Evolutionary conservation across 2,329 filamentous ascomycete genomes (phyloP).

Genomic region (Fusarium pseudoanthophilum): DNA sequence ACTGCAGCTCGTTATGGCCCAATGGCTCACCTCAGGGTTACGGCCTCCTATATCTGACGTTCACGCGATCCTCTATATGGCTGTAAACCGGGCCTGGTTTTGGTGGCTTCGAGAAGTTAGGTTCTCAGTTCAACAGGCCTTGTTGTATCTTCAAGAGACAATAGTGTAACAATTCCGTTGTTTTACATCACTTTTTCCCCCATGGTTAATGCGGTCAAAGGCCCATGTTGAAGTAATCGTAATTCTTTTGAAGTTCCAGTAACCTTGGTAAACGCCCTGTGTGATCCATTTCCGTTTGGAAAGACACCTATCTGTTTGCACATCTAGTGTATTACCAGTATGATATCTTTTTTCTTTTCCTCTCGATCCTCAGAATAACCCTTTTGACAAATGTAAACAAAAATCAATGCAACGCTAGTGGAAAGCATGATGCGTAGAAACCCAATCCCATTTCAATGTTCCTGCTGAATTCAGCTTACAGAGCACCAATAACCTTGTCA

Average conservation of each 20-base stretch:
- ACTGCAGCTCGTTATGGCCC: not conserved
- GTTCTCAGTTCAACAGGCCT: not conserved
- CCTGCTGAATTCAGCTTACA: conserved; percentile 36
- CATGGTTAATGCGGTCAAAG: not conserved
- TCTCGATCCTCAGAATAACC: conserved; percentile 19
- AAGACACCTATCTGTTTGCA: conserved; percentile 39
- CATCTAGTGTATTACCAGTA: conserved; percentile 36
- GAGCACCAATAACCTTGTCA: conserved; percentile 45
- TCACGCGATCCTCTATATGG: not conserved
- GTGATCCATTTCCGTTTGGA: conserved; percentile 37
- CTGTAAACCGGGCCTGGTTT: not conserved
- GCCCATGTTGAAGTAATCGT: conserved; percentile 1
- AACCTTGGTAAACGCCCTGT: conserved; percentile 38
- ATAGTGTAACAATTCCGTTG: not conserved
- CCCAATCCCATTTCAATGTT: conserved; percentile 11
- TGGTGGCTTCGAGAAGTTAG: not conserved
- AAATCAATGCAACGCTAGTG: conserved; percentile 43
- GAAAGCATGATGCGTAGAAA: conserved; percentile 40
- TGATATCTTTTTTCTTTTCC: conserved; percentile 19
- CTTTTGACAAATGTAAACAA: conserved; percentile 18
- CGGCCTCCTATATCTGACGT: not conserved
- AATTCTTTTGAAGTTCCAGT: conserved; percentile 30
- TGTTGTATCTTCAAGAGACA: not conserved
- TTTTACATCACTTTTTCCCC: not conserved
- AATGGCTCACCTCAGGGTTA: not conserved